phyloP scores from a whole-genome alignment of 2,329 filamentous ascomycete genomes.

The Pyricularia sp. region DNA sequence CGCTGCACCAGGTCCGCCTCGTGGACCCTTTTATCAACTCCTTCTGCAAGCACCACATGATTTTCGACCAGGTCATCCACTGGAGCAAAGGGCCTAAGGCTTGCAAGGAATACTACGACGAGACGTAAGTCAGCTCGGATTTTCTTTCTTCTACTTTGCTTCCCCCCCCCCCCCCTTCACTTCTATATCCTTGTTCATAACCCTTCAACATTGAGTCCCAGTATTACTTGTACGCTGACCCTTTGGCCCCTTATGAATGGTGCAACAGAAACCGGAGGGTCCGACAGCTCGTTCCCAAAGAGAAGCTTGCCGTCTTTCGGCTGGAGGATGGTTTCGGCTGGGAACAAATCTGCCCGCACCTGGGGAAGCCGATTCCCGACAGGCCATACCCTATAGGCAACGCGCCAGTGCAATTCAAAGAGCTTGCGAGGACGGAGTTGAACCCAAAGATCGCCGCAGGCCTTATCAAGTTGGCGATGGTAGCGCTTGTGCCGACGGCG shows the following conservation, averaged over 20 bases:
- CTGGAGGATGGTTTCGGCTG: constrained; percentile 1
- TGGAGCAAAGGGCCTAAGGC: neutral
- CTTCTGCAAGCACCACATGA: neutral
- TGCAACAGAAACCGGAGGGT: neutral
- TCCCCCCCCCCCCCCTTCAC: too few species aligned
- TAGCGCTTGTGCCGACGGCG: neutral
- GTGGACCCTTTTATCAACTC: neutral
- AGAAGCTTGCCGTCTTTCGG: neutral
- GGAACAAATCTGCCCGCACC: neutral
- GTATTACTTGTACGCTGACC: neutral
- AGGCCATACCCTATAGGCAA: neutral
- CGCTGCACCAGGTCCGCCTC: neutral
- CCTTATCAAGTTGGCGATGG: neutral
- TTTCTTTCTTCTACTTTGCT: neutral
- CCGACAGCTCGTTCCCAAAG: neutral
- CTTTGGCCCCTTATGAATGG: neutral
- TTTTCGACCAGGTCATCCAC: neutral
- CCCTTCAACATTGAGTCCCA: neutral
- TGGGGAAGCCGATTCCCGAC: neutral
- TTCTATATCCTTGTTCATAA: too few species aligned
- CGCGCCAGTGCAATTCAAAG: neutral
- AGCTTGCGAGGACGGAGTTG: neutral
- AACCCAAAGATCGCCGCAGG: neutral
- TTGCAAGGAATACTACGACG: neutral
- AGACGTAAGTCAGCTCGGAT: neutral